Evolutionary conservation across 352 stramenopile species (phyloP), one percentile per base, ranked within the genome.

Genomic region (Phytophthora citricola): DNA sequence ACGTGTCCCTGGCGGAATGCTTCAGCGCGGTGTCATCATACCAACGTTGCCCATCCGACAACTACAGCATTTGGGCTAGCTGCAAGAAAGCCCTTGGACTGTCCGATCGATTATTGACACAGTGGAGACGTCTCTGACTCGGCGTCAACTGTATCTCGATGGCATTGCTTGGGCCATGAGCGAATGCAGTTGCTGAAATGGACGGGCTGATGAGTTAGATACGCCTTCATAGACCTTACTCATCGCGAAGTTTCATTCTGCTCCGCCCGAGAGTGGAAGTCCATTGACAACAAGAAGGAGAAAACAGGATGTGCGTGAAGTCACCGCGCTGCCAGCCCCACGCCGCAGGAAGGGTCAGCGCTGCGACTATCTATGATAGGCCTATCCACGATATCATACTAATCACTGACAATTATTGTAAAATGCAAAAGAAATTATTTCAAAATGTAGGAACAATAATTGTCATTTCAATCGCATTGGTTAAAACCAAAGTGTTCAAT

Each of bases 101-200:
- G 55, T 63, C 62, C 32, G 45, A 51, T 26, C 20, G 62, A 41
- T 36, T 36, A 47, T 36, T 36, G 31, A 12, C 31, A 36, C 31
- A 12, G 11, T 9, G 27, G 47, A 57, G 24, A 39, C 38, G 48
- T 58, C 41, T 66, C 39, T 56, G 41, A 45, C 36, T 55, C 27
- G 34, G 0, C 34, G 52, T 57, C 47, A 44, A 55, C 61, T 54
- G 61, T 56, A 69, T 69, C 46, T 64, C 15, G 45, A 58, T n/a
- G 17, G 27, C 27, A 55, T 61, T 50, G 51, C 5, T 50, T 60
- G 51, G 31, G n/a, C 48, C 47, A 40, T 43, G 24, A 50, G 20
- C 11, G 27, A 52, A 5, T 15, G 32, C 59, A 55, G 38, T 44
- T 55, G 48, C 36, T 64, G 32, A 50, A 38, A 44, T 26, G 56